These are phyloP conservation scores for Leptoxyphium fumago DNA, from an alignment of 2,329 filamentous ascomycete species.

Conservation along the genomic window DNA sequence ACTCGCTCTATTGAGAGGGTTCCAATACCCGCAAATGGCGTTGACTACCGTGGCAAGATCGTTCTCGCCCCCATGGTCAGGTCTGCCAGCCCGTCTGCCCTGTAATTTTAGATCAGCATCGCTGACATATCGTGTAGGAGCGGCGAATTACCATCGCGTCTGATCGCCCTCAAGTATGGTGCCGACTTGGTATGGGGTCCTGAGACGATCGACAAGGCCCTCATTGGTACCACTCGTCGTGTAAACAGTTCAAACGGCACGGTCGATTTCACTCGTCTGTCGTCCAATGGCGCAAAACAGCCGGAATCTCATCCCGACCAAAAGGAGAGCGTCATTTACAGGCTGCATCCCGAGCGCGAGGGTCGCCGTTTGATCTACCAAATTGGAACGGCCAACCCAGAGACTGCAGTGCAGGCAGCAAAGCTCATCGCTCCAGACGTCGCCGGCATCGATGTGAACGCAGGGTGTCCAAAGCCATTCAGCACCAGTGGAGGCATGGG, in stretches of 20 bases:
- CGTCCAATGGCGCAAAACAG: constrained; percentile 54
- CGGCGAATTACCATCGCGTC: constrained; percentile 82
- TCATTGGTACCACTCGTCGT: constrained; percentile 72
- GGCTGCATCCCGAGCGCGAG: constrained; percentile 66
- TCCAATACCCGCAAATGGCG: constrained; percentile 72
- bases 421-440: constrained; percentile 76
- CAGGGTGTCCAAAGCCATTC: constrained; percentile 96
- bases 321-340: constrained; percentile 58
- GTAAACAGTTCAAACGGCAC: constrained; percentile 63
- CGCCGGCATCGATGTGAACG: constrained; percentile 89
- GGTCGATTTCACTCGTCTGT: constrained; percentile 68
- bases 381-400: constrained; percentile 74
- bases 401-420: constrained; percentile 70
- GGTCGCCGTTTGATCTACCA: constrained; percentile 70
- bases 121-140: constrained; percentile 39
- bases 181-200: constrained; percentile 97
- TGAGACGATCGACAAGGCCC: constrained; percentile 81
- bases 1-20: constrained; percentile 40
- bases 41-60: constrained; percentile 86
- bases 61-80: constrained; percentile 90
- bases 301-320: constrained; percentile 38
- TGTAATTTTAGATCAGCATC: neutral
- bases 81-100: neutral
- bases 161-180: constrained; percentile 83
- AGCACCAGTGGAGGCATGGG: constrained; percentile 92